phyloP scores from a whole-genome alignment of 352 stramenopile genomes.

The Pythium monospermum region DNA sequence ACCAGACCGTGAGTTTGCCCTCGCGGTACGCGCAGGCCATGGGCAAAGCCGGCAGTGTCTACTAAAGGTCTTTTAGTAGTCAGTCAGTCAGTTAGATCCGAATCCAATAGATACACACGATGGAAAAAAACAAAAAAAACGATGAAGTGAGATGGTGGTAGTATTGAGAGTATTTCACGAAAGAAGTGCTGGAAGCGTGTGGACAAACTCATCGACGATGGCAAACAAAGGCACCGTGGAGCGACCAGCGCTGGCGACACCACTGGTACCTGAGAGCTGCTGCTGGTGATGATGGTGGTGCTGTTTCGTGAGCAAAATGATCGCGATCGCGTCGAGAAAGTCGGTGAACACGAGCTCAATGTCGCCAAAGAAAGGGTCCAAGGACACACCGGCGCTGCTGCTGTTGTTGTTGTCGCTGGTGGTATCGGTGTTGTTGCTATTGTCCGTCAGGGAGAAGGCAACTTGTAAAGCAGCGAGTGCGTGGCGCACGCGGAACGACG shows the following conservation, averaged over 20 bases:
- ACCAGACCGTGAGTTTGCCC: conserved; percentile 63
- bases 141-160: not conserved
- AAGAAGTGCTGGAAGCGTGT: conserved; percentile 11
- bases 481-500: conserved; percentile 17
- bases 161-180: not conserved
- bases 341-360: conserved; percentile 49
- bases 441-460: conserved; percentile 2
- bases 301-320: conserved; percentile 46
- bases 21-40: conserved; percentile 69
- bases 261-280: not conserved
- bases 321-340: conserved; percentile 48
- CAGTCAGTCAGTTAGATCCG: not conserved
- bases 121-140: not conserved
- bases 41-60: conserved; percentile 57
- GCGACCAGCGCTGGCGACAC: no score
- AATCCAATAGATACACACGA: not conserved
- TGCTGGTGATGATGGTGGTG: conserved; percentile 16
- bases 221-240: conserved; percentile 28
- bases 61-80: conserved; percentile 22
- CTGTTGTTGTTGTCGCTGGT: not conserved
- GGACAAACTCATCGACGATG: conserved; percentile 44
- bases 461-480: conserved; percentile 17
- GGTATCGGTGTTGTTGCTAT: not conserved
- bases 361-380: conserved; percentile 51
- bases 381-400: no score